Conservation (phyloP, 148 eudicot species). For the Rhododendron ovatum region DNA sequence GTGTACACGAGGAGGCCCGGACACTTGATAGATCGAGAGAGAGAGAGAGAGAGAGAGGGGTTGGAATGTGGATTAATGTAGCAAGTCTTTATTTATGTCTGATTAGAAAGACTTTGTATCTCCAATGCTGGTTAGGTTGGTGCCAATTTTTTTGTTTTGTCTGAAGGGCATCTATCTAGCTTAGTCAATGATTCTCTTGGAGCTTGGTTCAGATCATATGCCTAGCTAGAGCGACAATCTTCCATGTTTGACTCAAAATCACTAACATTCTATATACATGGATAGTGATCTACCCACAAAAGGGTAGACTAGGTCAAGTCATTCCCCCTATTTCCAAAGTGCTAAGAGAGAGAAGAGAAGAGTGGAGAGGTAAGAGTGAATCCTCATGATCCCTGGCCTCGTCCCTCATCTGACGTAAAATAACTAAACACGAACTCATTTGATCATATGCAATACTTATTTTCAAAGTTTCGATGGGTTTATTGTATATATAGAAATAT, state of each 20-base stretch:
- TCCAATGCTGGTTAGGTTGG: not conserved
- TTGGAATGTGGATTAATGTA: conserved; percentile 4
- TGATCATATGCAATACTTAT: not conserved
- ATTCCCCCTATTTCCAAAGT: not conserved
- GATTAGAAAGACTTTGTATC: not conserved
- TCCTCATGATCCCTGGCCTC: not conserved
- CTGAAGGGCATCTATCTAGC: not conserved
- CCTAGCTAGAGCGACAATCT: not conserved
- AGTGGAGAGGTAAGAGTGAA: not conserved
- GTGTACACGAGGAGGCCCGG: not conserved
- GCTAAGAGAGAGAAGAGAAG: not conserved
- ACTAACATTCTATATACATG: not conserved
- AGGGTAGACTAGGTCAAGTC: not conserved
- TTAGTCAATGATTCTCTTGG: conserved; percentile 14
- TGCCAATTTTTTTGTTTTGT: not conserved
- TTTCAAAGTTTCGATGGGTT: not conserved
- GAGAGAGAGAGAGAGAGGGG: not conserved
- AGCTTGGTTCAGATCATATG: conserved; percentile 1
- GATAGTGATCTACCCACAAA: not conserved
- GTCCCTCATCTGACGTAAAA: too few relatives aligned
- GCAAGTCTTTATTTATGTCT: not conserved
- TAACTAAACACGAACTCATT: not conserved
- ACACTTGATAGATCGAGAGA: not conserved
- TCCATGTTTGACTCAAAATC: not conserved
- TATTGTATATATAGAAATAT: not conserved